phyloP scores from a whole-genome alignment of 345 rosid genomes.

The Pistacia atlantica region DNA sequence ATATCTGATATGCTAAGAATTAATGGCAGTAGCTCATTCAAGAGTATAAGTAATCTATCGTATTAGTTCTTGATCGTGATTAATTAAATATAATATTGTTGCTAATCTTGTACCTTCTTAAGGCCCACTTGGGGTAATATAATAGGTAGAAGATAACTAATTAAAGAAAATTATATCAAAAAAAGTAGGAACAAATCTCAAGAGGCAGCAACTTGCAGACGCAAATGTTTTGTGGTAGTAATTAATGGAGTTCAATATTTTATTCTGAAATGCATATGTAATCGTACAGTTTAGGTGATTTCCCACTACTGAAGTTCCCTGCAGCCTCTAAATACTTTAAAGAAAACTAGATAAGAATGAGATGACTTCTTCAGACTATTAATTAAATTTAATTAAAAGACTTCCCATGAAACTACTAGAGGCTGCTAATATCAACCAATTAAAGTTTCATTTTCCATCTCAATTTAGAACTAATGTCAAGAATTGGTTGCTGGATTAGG shows the following conservation, averaged over 20 bases:
- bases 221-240: conserved; percentile 28
- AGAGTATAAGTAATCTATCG: neutral
- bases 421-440: neutral
- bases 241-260: conserved; percentile 25
- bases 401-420: neutral
- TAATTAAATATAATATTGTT: neutral
- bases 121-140: conserved; percentile 25
- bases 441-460: too few relatives aligned
- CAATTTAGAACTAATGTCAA: too few relatives aligned
- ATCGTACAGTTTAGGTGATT: conserved; percentile 40
- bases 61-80: neutral
- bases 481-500: too few relatives aligned
- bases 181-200: conserved; percentile 37
- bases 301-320: conserved; percentile 36
- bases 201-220: conserved; percentile 45
- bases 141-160: conserved; percentile 11
- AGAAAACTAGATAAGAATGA: conserved; percentile 12
- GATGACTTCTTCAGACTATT: neutral
- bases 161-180: conserved; percentile 33
- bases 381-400: neutral
- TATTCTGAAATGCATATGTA: conserved; percentile 3
- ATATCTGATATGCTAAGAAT: neutral
- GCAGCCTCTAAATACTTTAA: conserved; percentile 15
- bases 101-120: conserved; percentile 15
- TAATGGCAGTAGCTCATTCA: conserved; percentile 17